A percentile compares a stretch with the other conserved stretches of the same genome.
phyloP scores from a whole-genome alignment of 768 basidiomycete genomes.

The Tremella yokohamensis region DNA sequence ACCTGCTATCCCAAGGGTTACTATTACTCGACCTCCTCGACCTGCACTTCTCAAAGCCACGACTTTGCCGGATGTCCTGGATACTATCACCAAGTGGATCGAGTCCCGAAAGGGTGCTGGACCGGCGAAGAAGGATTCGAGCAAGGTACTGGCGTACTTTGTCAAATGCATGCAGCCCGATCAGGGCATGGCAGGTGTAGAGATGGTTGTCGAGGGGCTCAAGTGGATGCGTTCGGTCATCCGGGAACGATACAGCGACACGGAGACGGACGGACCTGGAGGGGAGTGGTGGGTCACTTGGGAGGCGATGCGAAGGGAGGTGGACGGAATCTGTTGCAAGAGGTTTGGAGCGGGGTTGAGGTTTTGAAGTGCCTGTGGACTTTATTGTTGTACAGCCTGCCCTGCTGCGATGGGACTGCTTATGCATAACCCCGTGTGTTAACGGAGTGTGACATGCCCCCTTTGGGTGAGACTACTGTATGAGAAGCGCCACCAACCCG shows the following conservation, averaged over 20 bases:
- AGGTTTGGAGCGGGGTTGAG: conserved; percentile 68
- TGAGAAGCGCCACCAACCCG: too few species aligned
- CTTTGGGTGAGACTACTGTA: too few species aligned
- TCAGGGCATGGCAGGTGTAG: conserved; percentile 63
- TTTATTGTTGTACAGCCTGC: too few species aligned
- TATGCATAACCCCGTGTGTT: too few species aligned
- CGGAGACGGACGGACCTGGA: conserved; percentile 56
- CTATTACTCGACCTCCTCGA: conserved; percentile 18
- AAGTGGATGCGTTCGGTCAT: conserved; percentile 78
- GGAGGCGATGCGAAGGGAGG: conserved; percentile 62
- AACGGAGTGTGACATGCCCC: too few species aligned
- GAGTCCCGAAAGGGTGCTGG: conserved; percentile 59
- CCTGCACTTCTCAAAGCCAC: conserved; percentile 46
- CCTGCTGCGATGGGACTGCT: too few species aligned
- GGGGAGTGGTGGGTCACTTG: conserved; percentile 80
- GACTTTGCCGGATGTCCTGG: conserved; percentile 69
- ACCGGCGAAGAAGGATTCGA: conserved; percentile 72
- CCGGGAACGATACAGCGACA: conserved; percentile 58
- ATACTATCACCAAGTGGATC: conserved; percentile 73
- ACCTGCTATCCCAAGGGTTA: conserved; percentile 3
- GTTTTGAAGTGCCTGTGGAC: conserved; percentile 19
- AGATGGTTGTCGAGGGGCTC: conserved; percentile 66
- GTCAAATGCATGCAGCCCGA: conserved; percentile 60
- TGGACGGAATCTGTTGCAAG: conserved; percentile 64
- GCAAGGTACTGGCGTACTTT: conserved; percentile 70